phyloP scores from a whole-genome alignment of 148 eudicot species.

The Fagopyrum esculentum region DNA sequence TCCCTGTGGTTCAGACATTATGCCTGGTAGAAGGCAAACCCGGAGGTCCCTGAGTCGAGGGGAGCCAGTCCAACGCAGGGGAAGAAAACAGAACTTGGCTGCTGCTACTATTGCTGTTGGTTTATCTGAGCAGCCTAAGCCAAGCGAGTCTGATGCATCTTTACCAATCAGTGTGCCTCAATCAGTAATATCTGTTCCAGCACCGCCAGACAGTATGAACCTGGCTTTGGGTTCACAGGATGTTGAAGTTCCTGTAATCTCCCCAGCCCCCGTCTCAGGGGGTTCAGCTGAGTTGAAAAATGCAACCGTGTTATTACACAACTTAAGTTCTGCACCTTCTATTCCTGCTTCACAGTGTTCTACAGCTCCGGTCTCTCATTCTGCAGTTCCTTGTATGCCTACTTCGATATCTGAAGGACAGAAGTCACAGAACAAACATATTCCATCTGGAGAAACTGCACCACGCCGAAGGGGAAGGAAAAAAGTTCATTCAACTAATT shows the following conservation, averaged over 20 bases:
- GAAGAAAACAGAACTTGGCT: slow-evolving; percentile 36
- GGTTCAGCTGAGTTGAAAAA: slow-evolving; percentile 25
- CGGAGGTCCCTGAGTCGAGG: slow-evolving; percentile 39
- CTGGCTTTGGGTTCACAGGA: slow-evolving; percentile 21
- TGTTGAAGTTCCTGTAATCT: slow-evolving; percentile 23
- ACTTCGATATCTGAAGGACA: slow-evolving; percentile 31
- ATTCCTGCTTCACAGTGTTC: slow-evolving; percentile 16
- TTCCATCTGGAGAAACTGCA: slow-evolving; percentile 33
- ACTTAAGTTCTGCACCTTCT: slow-evolving; percentile 16
- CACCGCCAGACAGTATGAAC: slow-evolving; percentile 27
- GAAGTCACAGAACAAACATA: slow-evolving; percentile 20
- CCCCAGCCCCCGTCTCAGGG: slow-evolving; percentile 28
- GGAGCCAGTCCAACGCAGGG: slow-evolving; percentile 50
- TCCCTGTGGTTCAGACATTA: slow-evolving; percentile 8
- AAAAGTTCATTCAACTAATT: slow-evolving; percentile 22
- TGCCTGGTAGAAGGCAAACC: slow-evolving; percentile 47
- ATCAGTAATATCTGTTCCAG: slow-evolving; percentile 18
- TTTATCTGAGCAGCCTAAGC: slow-evolving; percentile 18
- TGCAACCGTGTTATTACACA: slow-evolving; percentile 22
- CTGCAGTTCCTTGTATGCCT: slow-evolving; percentile 23
- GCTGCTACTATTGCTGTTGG: slow-evolving; percentile 27
- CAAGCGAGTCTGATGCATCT: neutral
- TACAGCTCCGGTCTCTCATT: slow-evolving; percentile 26
- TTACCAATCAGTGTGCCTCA: slow-evolving; percentile 7
- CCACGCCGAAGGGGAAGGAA: slow-evolving; percentile 72